phyloP scores from a whole-genome alignment of 495 filamentous ascomycete species.

The Pyrenula massariospora region DNA sequence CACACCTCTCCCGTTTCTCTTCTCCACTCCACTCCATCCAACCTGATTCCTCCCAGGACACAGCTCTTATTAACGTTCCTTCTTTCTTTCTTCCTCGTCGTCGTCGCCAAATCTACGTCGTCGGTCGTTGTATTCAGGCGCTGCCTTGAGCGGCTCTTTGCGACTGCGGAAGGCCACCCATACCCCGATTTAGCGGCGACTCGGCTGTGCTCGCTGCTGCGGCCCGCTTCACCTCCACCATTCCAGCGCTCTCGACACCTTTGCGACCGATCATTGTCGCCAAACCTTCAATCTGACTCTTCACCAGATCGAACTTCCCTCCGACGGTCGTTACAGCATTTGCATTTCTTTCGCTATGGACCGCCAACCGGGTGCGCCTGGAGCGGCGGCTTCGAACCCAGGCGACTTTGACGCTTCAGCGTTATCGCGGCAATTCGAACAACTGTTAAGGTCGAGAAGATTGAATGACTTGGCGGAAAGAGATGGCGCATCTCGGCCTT shows the following conservation, averaged over 20 bases:
- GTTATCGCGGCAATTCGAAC: constrained; percentile 59
- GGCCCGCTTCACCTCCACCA: not conserved
- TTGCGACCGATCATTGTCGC: not conserved
- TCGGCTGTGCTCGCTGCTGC: not conserved
- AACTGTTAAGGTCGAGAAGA: constrained; percentile 63
- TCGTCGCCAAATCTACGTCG: not conserved
- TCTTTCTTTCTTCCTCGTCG: not conserved
- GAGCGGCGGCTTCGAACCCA: constrained; percentile 14
- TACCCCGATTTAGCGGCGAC: not conserved
- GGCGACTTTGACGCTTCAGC: constrained; percentile 32
- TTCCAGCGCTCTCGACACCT: not conserved
- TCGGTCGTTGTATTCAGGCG: not conserved
- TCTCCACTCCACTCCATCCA: not conserved
- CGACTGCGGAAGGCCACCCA: not conserved
- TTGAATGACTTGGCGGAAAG: constrained; percentile 61
- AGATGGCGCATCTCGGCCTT: constrained; percentile 34
- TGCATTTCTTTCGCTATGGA: not conserved
- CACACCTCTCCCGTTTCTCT: not conserved
- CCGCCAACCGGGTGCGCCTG: constrained; percentile 5
- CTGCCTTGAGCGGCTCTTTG: not conserved
- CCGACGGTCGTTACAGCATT: not conserved
- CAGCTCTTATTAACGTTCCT: not conserved
- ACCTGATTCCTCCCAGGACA: not conserved
- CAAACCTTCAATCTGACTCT: not conserved
- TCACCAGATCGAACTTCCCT: not conserved